Conservation (phyloP, 164 flowering plant species). For the Nymphaea colorata region DNA sequence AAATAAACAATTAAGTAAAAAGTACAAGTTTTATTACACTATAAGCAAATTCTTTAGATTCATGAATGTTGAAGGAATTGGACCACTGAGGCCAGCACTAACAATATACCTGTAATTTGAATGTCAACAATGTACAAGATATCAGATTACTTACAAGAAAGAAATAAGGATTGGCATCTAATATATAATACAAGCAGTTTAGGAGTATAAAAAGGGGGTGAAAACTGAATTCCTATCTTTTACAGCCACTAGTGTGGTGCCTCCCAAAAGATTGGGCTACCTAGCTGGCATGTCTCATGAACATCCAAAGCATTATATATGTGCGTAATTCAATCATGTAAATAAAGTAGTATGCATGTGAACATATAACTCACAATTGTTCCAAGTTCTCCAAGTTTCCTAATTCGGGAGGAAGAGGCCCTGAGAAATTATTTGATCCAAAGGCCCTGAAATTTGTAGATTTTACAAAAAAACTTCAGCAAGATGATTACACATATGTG, state of each 20-base stretch:
- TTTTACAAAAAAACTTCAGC: neutral
- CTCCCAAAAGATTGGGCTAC: neutral
- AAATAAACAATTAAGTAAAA: neutral
- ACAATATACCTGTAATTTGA: slow-evolving; percentile 19
- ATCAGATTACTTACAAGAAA: neutral
- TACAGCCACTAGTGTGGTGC: neutral
- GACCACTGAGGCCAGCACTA: slow-evolving; percentile 32
- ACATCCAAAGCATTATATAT: no score
- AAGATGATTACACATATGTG: no score
- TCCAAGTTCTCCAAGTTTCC: slow-evolving; percentile 28
- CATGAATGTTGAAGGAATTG: slow-evolving; percentile 26
- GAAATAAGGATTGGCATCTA: neutral
- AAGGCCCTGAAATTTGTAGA: slow-evolving; percentile 20
- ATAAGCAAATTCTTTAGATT: slow-evolving; percentile 12
- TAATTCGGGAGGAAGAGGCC: slow-evolving; percentile 39
- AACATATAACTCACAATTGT: slow-evolving; percentile 21
- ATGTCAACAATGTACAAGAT: neutral
- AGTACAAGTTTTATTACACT: slow-evolving; percentile 16
- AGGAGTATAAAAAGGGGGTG: neutral
- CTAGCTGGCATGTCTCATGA: no score
- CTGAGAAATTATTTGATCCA: slow-evolving; percentile 35
- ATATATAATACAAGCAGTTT: neutral
- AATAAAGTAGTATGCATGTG: neutral
- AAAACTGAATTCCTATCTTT: no score
- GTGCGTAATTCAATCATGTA: neutral